Percentiles rank a stretch among this genome's conserved stretches.
Conservation (phyloP, 2,329 filamentous ascomycete genomes). For the Xylaria sp. region DNA sequence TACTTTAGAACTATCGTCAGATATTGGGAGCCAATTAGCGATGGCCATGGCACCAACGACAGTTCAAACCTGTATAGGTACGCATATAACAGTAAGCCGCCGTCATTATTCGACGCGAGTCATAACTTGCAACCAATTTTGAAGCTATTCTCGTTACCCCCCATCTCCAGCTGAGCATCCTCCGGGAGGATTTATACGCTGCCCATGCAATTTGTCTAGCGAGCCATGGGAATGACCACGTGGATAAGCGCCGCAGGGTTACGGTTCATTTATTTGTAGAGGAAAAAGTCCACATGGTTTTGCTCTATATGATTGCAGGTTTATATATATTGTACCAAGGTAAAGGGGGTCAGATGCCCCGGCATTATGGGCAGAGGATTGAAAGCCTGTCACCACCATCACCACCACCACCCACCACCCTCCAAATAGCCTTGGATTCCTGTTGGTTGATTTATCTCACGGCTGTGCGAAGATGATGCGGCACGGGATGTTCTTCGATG, state of each 20-base stretch:
- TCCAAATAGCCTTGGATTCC: not conserved
- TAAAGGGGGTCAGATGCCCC: slow-evolving; percentile 13
- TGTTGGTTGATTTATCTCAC: slow-evolving; percentile 4
- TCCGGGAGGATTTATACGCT: not conserved
- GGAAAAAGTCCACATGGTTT: not conserved
- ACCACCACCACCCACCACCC: not conserved
- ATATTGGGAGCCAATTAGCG: not conserved
- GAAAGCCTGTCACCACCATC: not conserved
- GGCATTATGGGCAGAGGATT: not conserved
- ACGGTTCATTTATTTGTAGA: slow-evolving; percentile 13
- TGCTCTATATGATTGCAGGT: not conserved
- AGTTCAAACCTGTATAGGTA: no score
- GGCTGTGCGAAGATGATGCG: not conserved
- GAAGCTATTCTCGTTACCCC: not conserved
- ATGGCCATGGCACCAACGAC: not conserved
- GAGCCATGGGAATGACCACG: slow-evolving; percentile 20
- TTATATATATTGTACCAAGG: not conserved
- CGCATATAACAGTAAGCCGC: not conserved
- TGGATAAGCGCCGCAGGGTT: slow-evolving; percentile 26
- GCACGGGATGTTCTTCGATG: slow-evolving; percentile 27
- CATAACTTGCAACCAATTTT: not conserved
- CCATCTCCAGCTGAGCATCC: not conserved
- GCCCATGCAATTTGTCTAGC: not conserved
- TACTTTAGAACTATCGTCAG: not conserved
- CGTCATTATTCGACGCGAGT: not conserved